Base-by-base conservation (phyloP, 257 asterid genomes). In the Penstemon eatonii region DNA sequence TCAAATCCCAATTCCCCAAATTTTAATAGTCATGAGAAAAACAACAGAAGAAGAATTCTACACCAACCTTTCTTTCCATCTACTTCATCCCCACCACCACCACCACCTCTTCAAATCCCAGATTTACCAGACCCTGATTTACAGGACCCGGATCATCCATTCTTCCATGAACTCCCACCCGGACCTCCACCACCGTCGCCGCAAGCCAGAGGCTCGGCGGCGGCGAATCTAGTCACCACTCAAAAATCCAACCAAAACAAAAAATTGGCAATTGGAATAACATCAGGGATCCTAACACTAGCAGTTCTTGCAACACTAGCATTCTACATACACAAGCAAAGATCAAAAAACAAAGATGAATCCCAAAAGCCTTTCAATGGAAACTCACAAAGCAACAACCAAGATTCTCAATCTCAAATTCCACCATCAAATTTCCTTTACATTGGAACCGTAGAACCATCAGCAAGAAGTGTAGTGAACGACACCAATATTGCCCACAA, bases 21-120 rank as follows among this genome's bases (percentile, higher is more conserved):
- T 44, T 65, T 43, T 19, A 63, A 43, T 10, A 57, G 9, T 57
- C 45, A 69, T 3, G 66, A 52, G 10, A 76, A 51, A 5, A 73
- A 55, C 71, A 25, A 25, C 33, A 25, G 2, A 25, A 80, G 97
- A 57, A 88, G 92, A 81, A 82, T 86, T 62, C 82, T 90, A 42
- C 97, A 90, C 76, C 92, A 90, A 15, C 96, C 95, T 47, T 55
- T 90, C 57, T 88, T 83, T 58, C 95, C 94, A 6, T 84, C 52
- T 5, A 73, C 67, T 74, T 67, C 90, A 39, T 52, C 83, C 5
- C 86, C 87, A 7, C 83, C 89, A 33, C 79, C 75, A 3, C 80
- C 79, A 0, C 72, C 86, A 1, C 74, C 82, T 0, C 69, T 44
- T 4, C 66, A 59, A 5, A 63, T 72, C 0, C 59, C 63, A 18